These are phyloP conservation scores for Aspergillus conjunctus DNA, from an alignment of 495 filamentous ascomycete species.

Conservation along the genomic window DNA sequence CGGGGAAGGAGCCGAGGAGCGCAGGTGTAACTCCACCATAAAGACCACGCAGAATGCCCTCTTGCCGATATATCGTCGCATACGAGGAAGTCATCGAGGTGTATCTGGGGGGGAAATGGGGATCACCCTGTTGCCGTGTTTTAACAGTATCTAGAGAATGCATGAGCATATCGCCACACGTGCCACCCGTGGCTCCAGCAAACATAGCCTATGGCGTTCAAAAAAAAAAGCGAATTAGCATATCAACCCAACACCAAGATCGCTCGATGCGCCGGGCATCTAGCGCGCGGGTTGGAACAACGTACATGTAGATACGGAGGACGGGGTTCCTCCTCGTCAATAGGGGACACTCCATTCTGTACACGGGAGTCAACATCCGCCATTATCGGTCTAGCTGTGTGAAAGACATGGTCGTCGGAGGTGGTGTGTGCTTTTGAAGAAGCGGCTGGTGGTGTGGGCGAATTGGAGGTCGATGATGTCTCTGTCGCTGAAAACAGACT, in stretches of 20 bases:
- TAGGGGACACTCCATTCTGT: conserved; percentile 21
- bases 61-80: conserved; percentile 87
- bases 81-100: conserved; percentile 86
- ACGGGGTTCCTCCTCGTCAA: conserved; percentile 54
- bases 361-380: conserved; percentile 19
- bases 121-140: conserved; percentile 97
- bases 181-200: conserved; percentile 87
- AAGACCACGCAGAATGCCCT: conserved; percentile 84
- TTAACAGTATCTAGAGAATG: conserved; percentile 99
- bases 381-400: conserved; percentile 23
- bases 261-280: not conserved
- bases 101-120: conserved; percentile 87
- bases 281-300: not conserved
- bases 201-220: conserved; percentile 73
- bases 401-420: conserved; percentile 20
- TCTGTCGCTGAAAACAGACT: conserved; percentile 47
- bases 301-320: conserved; percentile 69
- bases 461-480: conserved; percentile 30
- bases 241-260: not conserved
- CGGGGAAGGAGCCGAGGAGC: conserved; percentile 88
- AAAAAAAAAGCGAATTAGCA: conserved; percentile 4
- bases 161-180: conserved; percentile 96
- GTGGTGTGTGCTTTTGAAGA: conserved; percentile 13
- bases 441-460: conserved; percentile 14
- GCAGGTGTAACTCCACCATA: conserved; percentile 92